phyloP scores from a whole-genome alignment of 768 basidiomycete genomes.

The Kondoa malvinella region DNA sequence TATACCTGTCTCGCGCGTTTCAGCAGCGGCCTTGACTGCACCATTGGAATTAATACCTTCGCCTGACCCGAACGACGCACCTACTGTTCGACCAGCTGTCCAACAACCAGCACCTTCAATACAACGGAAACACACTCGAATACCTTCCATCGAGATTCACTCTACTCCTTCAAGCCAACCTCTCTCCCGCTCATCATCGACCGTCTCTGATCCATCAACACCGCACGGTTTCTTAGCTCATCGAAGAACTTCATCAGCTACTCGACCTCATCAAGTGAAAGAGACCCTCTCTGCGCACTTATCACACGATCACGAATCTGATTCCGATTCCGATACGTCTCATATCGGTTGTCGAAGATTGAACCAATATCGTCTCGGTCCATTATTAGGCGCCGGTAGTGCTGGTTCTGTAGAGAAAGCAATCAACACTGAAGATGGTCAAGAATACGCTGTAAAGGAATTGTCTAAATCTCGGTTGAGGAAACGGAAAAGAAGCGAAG shows the following conservation, averaged over 20 bases:
- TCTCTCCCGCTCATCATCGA: background rate
- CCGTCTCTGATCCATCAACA: constrained; percentile 10
- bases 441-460: constrained; percentile 20
- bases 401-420: constrained; percentile 17
- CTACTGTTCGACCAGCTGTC: background rate
- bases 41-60: background rate
- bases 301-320: background rate
- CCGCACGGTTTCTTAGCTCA: constrained; percentile 16
- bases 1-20: background rate
- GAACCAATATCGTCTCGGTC: constrained; percentile 16
- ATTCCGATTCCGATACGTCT: background rate
- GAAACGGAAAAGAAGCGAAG: constrained; percentile 15
- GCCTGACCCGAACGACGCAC: background rate
- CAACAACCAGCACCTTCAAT: background rate
- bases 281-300: constrained; percentile 13
- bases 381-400: constrained; percentile 16
- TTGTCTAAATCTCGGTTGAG: constrained; percentile 14
- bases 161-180: background rate
- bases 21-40: background rate
- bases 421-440: constrained; percentile 13
- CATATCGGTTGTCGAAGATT: constrained; percentile 17
- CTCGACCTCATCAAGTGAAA: constrained; percentile 15
- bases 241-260: constrained; percentile 8
- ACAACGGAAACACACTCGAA: background rate
- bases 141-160: background rate